phyloP scores from a whole-genome alignment of 768 basidiomycete genomes.

The Psilocybe sp. region DNA sequence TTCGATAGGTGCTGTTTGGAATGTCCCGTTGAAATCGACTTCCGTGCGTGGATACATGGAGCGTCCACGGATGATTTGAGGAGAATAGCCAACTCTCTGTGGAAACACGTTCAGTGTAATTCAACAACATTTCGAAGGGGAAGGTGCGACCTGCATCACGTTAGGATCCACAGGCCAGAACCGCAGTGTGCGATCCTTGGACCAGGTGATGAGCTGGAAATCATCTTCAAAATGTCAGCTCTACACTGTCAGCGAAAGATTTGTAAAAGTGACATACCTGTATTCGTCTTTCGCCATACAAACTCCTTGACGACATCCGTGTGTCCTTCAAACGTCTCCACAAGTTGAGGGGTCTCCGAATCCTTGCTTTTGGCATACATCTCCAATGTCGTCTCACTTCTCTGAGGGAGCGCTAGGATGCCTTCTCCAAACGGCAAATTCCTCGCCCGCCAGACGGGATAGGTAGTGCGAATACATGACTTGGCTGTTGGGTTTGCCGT shows the following conservation, averaged over 20 bases:
- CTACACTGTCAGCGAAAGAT: background rate
- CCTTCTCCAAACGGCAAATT: conserved; percentile 91
- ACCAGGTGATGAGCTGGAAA: conserved; percentile 66
- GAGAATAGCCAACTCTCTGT: conserved; percentile 50
- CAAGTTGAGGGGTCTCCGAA: conserved; percentile 34
- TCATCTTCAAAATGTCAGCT: conserved; percentile 29
- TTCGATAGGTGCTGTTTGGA: conserved; percentile 49
- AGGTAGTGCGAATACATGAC: conserved; percentile 62
- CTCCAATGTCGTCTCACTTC: conserved; percentile 79
- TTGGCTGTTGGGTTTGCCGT: conserved; percentile 34
- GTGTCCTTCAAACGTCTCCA: conserved; percentile 84
- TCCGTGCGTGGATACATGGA: conserved; percentile 22
- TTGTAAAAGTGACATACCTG: conserved; percentile 34
- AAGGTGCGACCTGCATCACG: conserved; percentile 54
- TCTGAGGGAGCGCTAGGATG: conserved; percentile 82
- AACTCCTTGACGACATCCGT: conserved; percentile 96
- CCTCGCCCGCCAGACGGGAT: conserved; percentile 94
- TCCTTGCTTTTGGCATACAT: conserved; percentile 61
- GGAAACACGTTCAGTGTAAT: background rate
- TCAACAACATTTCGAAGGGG: background rate
- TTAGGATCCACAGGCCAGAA: conserved; percentile 86
- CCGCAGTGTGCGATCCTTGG: conserved; percentile 86
- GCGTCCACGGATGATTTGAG: conserved; percentile 29
- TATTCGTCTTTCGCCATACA: conserved; percentile 81
- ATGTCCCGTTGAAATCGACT: conserved; percentile 36